Evolutionary conservation across 306 rosid species (phyloP).

Genomic region (Astragalus glycyphyllos): DNA sequence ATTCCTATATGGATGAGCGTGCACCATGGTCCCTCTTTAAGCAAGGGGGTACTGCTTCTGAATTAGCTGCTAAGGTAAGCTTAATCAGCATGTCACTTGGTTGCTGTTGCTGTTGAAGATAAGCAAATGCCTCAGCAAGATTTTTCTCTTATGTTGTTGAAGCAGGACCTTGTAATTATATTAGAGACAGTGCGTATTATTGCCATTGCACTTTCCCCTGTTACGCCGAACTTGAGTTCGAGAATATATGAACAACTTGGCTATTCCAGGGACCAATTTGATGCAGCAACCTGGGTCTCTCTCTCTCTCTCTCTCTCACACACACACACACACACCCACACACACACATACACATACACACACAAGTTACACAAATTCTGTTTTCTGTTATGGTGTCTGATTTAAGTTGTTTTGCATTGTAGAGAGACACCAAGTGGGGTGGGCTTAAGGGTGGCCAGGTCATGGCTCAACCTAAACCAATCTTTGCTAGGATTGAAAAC

Average conservation of each 20-base stretch:
- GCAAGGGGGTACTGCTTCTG: constrained; percentile 80
- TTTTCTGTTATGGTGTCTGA: constrained; percentile 43
- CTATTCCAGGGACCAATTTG: constrained; percentile 74
- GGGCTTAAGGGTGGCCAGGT: constrained; percentile 85
- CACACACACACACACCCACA: too few species aligned
- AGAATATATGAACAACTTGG: constrained; percentile 90
- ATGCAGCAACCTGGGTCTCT: constrained; percentile 79
- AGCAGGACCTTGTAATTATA: constrained; percentile 92
- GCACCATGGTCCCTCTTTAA: constrained; percentile 97
- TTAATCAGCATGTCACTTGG: not conserved
- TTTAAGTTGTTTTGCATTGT: constrained; percentile 42
- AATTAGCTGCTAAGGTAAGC: constrained; percentile 85
- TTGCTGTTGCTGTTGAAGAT: constrained; percentile 7
- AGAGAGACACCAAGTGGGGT: constrained; percentile 90
- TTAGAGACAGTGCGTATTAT: constrained; percentile 84
- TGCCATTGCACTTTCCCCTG: constrained; percentile 79
- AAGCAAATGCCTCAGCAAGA: constrained; percentile 30
- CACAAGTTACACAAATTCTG: not conserved
- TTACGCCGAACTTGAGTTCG: constrained; percentile 80
- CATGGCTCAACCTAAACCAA: constrained; percentile 82
- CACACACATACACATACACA: too few species aligned
- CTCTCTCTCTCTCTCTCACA: constrained; percentile 48
- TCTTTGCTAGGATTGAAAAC: constrained; percentile 84
- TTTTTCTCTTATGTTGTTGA: constrained; percentile 39
- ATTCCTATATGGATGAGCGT: constrained; percentile 79